Base-by-base conservation (phyloP, 2,329 filamentous ascomycete species). In the Monosporascus sp. region DNA sequence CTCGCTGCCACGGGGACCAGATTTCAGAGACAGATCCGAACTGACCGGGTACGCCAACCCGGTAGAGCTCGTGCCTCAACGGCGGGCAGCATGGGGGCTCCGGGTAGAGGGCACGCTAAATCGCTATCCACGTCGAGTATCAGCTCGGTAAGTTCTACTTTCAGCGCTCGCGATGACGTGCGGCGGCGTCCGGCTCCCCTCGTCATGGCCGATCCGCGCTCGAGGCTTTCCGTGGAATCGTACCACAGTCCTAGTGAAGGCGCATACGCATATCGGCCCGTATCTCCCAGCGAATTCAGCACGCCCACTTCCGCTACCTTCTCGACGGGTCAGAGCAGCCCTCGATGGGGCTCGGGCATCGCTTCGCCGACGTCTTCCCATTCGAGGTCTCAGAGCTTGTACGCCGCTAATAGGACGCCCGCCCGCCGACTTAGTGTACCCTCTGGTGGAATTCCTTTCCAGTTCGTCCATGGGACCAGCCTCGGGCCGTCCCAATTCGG, bases 11-110 rank as follows among this genome's bases (percentile, higher is more conserved):
- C 90, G 1, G 91, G 92, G 24, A 96, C 92, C 8, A 81, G 93
- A 39, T 97, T 96, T 63, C 93, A 97, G 64, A 82, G 93, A 56
- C 92, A 97, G 70, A 90, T 96, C 54, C 83, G 93, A 50, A 95
- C 90, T 0, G 92, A 97, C 60, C 80, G 90, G 54, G 88, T 93
- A 37, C 82, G 90, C 51, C 87, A 88, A 48, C 81, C 87, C 2
- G 86, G 81, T 54, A 80, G 92, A 59, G 86, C 89, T 7, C 81
- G 92, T 57, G 85, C 91, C 14, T 86, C 88, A 14, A 96, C 90
- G 1, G 81, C 84, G 20, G 87, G 89, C 25, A 93, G 88, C 63
- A 80, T 86, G 56, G 81, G 83, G 18, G 81, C 84, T 6, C 86
- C 88, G 35, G 81, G 79, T 55, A 81, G 91, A 54, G 90, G 91